Conservation (phyloP, 768 basidiomycete genomes). For the Naganishia friedmannii region DNA sequence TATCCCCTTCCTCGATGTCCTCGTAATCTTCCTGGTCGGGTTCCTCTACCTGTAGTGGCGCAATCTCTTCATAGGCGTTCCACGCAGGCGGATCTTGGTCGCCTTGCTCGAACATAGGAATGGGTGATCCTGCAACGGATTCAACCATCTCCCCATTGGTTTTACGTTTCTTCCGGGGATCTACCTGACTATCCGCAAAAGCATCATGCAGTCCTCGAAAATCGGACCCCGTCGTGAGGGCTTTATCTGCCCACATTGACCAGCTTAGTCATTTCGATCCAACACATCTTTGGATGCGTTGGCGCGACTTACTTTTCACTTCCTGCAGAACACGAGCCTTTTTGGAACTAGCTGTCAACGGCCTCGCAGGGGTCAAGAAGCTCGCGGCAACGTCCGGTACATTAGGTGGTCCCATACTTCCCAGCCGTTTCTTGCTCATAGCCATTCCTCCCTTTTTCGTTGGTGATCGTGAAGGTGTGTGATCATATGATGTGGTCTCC, state of each 20-base stretch:
- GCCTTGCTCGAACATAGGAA: slow-evolving; percentile 20
- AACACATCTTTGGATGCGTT: slow-evolving; percentile 34
- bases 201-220: slow-evolving; percentile 62
- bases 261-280: neutral
- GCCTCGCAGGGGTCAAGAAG: slow-evolving; percentile 20
- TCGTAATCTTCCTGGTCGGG: slow-evolving; percentile 40
- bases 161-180: slow-evolving; percentile 27
- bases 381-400: slow-evolving; percentile 43
- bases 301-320: slow-evolving; percentile 39
- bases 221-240: slow-evolving; percentile 48
- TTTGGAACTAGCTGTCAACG: slow-evolving; percentile 11
- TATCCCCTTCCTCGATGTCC: slow-evolving; percentile 14
- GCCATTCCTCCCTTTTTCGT: slow-evolving; percentile 58
- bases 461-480: slow-evolving; percentile 43
- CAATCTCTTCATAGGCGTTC: slow-evolving; percentile 40
- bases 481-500: neutral
- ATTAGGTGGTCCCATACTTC: slow-evolving; percentile 54
- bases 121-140: slow-evolving; percentile 3
- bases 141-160: neutral
- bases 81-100: neutral
- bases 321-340: slow-evolving; percentile 44
- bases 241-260: neutral
- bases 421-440: slow-evolving; percentile 54
- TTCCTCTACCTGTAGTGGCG: slow-evolving; percentile 52
- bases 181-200: slow-evolving; percentile 56